Base-by-base conservation (phyloP, 2,329 filamentous ascomycete genomes). In the Xylariaceae sp. region DNA sequence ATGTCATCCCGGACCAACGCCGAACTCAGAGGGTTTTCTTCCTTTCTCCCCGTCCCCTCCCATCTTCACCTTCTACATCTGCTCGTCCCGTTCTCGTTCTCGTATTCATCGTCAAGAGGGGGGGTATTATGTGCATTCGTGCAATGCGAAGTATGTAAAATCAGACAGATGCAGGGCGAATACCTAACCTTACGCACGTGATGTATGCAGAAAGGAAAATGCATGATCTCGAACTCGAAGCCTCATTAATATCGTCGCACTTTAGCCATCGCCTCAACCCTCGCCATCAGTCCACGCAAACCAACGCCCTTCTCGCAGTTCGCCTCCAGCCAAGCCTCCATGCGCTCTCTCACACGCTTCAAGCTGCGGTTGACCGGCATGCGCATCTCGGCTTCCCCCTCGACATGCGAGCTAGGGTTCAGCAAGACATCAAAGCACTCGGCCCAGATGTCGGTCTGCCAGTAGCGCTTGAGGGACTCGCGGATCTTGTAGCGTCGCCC, bases 381-480 rank as follows among this genome's bases (percentile, higher is more conserved):
- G 55, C 68, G 77, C n/a, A 64, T 67, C 1, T 74, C 80, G 22
- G 83, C 82, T 65, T 91, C 90, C 1, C 14, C 41, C 3, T 48
- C 77, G n/a, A 79, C 66, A 66, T 83, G 82, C 47, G 74, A 75
- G 2, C 78, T 75, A 1, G 92, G 91, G 65, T 98, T 98, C 35
- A 98, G 73, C 54, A 97, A 69, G 47, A 97, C 59, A 54, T 91
- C 86, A 64, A 98, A 95, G 38, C 86, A 83, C 49, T 86, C 82
- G 2, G 64, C 69, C 93, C 93, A 98, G 36, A 97, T 80, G 40
- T 95, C 90, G 39, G 83, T 86, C 73, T 97, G 91, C 93, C 93
- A 98, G 68, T 98, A 98, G 36, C 93, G 72, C 73, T 98, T 98
- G 49, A 97, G 69, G 12, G 74, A 80, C 67, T 96, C 92, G 41